Conservation (phyloP, 306 rosid species). For the Acmispon strigosus region DNA sequence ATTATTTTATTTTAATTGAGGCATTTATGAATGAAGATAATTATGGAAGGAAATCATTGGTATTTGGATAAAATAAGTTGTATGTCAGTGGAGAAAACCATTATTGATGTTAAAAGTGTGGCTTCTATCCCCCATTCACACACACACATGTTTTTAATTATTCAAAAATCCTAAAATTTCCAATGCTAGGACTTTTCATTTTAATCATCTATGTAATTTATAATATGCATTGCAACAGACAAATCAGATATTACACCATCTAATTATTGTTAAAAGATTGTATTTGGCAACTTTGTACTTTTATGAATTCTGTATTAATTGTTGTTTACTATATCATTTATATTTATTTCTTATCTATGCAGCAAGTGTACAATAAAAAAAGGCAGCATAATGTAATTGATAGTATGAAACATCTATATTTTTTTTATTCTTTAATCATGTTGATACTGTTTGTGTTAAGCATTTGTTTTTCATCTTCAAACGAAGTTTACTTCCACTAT, state of each 20-base stretch:
- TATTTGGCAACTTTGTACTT: not conserved
- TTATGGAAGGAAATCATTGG: not conserved
- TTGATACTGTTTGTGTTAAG: not conserved
- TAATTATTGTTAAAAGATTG: not conserved
- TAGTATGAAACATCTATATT: not conserved
- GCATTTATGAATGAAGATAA: not conserved
- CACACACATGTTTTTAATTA: not conserved
- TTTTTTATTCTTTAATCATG: not conserved
- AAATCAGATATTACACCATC: not conserved
- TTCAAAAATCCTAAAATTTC: not conserved
- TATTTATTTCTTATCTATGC: not conserved
- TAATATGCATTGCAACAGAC: not conserved
- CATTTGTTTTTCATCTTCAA: constrained; percentile 3
- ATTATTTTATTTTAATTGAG: not conserved
- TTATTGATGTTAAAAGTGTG: not conserved
- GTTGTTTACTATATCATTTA: not conserved
- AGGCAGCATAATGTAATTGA: not conserved
- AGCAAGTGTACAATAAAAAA: not conserved
- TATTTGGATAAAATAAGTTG: not conserved
- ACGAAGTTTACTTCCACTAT: not conserved
- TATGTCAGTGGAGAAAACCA: not conserved
- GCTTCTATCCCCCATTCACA: not conserved
- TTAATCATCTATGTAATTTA: not conserved
- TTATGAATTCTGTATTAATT: not conserved
- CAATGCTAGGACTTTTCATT: not conserved